Base-by-base conservation (phyloP, 768 basidiomycete genomes). In the Suillus decipiens region DNA sequence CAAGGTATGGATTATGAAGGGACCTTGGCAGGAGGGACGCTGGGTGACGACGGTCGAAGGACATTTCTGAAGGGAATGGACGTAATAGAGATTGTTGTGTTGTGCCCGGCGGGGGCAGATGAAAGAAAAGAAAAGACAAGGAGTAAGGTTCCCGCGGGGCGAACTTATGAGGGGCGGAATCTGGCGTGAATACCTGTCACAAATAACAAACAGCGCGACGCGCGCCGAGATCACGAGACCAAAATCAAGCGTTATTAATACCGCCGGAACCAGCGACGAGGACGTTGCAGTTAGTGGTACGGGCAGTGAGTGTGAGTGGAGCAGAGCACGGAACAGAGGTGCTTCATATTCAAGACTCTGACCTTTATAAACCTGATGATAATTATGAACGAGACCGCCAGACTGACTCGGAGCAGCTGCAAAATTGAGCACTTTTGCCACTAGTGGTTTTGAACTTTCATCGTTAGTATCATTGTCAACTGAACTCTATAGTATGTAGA, bases 11-110 rank as follows among this genome's bases (percentile, higher is more conserved):
- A 78, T 93, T 87, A 81, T 98, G 96, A 68, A 82, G 75, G 64
- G 83, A 82, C 61, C 85, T 79, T 65, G 90, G 90, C 60, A 95
- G 73, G 70, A 97, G 92, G 33, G 95, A 97, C 58, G 89, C 89
- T 47, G 92, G 92, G 69, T 91, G 88, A 73, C 78, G 78, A 71
- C 75, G 77, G 68, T 78, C 75, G 60, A 61, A 55, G 72, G 75
- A 72, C 73, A 82, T 80, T 61, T 61, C 64, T 31, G 66, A 53
- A 72, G 75, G 74, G 70, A 73, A 72, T 74, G 61, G 74, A 66
- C 70, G 63, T 70, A 69, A 73, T 78, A 73, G 71, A 64, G 67
- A 72, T 61, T 71, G 73, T 75, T 65, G 65, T 59, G 51, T 63
- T 31, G 53, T 42, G 39, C 61, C 59, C 60, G 45, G 36, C 48